Evolutionary conservation across 106 monocot genomes (phyloP).

Genomic region (Acanthochlamys bracteata): DNA sequence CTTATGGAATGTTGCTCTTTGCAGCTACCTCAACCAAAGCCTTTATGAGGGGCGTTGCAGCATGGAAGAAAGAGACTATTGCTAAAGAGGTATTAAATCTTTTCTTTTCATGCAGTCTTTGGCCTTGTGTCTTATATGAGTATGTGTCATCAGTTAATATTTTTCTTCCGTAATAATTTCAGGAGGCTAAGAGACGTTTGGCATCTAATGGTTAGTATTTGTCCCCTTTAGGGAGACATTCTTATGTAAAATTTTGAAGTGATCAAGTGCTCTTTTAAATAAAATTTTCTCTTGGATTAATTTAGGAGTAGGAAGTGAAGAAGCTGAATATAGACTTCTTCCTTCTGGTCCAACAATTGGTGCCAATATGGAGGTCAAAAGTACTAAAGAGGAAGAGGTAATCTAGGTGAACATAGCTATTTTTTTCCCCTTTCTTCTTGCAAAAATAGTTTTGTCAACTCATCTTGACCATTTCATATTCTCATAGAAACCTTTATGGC

Average conservation of each 20-base stretch:
- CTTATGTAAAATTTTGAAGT: too few relatives aligned
- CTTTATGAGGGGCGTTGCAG: slow-evolving; percentile 63
- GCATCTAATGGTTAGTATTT: slow-evolving; percentile 27
- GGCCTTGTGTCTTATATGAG: too few relatives aligned
- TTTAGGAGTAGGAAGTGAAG: slow-evolving; percentile 18
- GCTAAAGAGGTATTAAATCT: slow-evolving; percentile 33
- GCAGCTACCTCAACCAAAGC: slow-evolving; percentile 68
- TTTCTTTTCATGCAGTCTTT: too few relatives aligned
- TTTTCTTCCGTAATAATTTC: slow-evolving; percentile 12
- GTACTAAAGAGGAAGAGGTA: slow-evolving; percentile 28
- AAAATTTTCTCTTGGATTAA: not conserved
- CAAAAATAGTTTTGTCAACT: not conserved
- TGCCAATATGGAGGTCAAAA: slow-evolving; percentile 15
- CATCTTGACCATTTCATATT: too few relatives aligned
- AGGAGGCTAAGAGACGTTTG: slow-evolving; percentile 40
- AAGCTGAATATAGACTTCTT: slow-evolving; percentile 48
- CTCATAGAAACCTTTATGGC: too few relatives aligned
- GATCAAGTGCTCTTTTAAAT: too few relatives aligned
- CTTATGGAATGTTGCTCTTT: slow-evolving; percentile 18
- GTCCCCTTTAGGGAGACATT: too few relatives aligned
- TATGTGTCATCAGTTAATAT: not conserved
- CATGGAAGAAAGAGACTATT: slow-evolving; percentile 88
- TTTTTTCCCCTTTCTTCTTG: not conserved
- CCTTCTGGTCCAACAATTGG: slow-evolving; percentile 31
- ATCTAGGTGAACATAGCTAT: too few relatives aligned